Conservation (phyloP, 2,329 filamentous ascomycete genomes). For the Colletotrichum truncatum region DNA sequence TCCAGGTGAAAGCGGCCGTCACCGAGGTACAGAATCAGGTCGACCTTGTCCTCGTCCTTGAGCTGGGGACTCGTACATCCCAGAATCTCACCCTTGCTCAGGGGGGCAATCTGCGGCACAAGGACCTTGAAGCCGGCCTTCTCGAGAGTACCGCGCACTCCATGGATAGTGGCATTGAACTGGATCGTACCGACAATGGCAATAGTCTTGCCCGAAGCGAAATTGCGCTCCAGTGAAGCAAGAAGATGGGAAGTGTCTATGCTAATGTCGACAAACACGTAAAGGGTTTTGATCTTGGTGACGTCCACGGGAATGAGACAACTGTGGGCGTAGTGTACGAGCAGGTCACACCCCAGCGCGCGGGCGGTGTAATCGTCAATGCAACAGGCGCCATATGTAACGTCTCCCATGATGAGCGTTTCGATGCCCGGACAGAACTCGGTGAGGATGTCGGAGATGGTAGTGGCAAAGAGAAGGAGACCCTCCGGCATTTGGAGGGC, state of each 20-base stretch:
- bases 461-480: constrained; percentile 93
- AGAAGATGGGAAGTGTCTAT: constrained; percentile 92
- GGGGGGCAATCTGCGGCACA: constrained; percentile 89
- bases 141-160: constrained; percentile 79
- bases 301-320: constrained; percentile 96
- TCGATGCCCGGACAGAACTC: constrained; percentile 93
- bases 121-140: constrained; percentile 85
- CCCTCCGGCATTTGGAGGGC: constrained; percentile 98
- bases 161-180: constrained; percentile 97
- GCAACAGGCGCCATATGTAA: constrained; percentile 98
- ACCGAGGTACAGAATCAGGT: constrained; percentile 87
- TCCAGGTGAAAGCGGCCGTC: constrained; percentile 97
- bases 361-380: constrained; percentile 98
- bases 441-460: constrained; percentile 94
- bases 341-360: constrained; percentile 90
- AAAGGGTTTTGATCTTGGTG: constrained; percentile 95
- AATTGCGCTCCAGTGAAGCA: constrained; percentile 88
- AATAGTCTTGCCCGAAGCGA: constrained; percentile 83
- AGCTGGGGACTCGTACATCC: constrained; percentile 93
- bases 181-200: constrained; percentile 97
- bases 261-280: constrained; percentile 97
- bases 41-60: constrained; percentile 65
- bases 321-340: constrained; percentile 97
- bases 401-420: constrained; percentile 98
- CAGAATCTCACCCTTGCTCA: constrained; percentile 95